These are phyloP conservation scores for Piromyces sp. DNA, from an alignment of 192 early-diverging fungal genomes.

Conservation along the genomic window DNA sequence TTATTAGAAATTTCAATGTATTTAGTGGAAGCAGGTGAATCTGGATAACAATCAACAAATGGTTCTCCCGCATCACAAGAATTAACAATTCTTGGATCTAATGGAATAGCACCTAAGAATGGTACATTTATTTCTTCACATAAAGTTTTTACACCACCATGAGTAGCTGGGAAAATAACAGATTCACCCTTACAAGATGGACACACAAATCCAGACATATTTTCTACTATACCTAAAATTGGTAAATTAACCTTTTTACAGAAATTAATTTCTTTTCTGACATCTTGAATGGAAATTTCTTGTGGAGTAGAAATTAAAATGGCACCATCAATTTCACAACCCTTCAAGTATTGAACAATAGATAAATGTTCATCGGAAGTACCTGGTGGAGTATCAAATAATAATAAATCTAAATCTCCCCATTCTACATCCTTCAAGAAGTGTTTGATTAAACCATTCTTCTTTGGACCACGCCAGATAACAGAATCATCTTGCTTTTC, in stretches of 20 bases:
- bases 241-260: conserved; percentile 77
- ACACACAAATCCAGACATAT: conserved; percentile 96
- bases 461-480: conserved; percentile 90
- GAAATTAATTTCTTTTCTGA: conserved; percentile 96
- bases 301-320: conserved; percentile 91
- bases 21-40: conserved; percentile 64
- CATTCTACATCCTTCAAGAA: conserved; percentile 92
- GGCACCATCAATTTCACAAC: conserved; percentile 66
- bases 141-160: conserved; percentile 51
- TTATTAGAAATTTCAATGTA: conserved; percentile 38
- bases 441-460: conserved; percentile 88
- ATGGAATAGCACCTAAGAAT: conserved; percentile 52
- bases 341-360: conserved; percentile 57
- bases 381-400: conserved; percentile 89
- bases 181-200: conserved; percentile 65
- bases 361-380: conserved; percentile 95
- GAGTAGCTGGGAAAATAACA: conserved; percentile 55
- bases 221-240: conserved; percentile 85
- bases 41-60: conserved; percentile 72
- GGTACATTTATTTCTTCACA: conserved; percentile 41
- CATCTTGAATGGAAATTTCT: conserved; percentile 59
- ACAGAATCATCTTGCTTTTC: conserved; percentile 73
- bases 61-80: conserved; percentile 76
- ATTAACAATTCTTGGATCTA: conserved; percentile 50
- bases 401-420: conserved; percentile 72